phyloP scores from a whole-genome alignment of 129 eudicot genomes.

The Tagetes patula region DNA sequence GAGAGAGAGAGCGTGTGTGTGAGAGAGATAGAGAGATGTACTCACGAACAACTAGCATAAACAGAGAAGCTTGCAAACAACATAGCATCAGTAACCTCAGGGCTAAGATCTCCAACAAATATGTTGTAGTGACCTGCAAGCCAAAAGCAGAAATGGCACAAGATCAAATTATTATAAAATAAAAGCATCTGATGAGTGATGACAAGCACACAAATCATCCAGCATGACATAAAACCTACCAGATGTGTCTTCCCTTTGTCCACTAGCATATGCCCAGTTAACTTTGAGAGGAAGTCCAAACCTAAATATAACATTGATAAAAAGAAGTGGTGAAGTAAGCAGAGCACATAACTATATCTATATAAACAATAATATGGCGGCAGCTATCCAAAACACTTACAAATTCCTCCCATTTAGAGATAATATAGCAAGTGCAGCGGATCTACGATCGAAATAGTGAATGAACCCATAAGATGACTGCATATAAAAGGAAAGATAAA shows the following conservation, averaged over 20 bases:
- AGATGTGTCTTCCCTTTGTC: slow-evolving; percentile 95
- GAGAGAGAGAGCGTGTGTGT: background rate
- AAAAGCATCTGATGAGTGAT: background rate
- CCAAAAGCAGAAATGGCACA: slow-evolving; percentile 20
- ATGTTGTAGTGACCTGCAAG: slow-evolving; percentile 82
- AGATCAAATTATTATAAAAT: slow-evolving; percentile 2
- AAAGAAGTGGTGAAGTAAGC: slow-evolving; percentile 10
- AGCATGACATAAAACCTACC: slow-evolving; percentile 38
- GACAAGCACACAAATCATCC: slow-evolving; percentile 13
- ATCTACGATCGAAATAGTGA: slow-evolving; percentile 91
- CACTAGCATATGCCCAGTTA: slow-evolving; percentile 97
- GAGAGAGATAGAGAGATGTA: slow-evolving; percentile 4
- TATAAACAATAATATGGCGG: background rate
- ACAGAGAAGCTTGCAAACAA: slow-evolving; percentile 86
- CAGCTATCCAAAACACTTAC: slow-evolving; percentile 45
- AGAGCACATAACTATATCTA: background rate
- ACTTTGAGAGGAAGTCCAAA: slow-evolving; percentile 99
- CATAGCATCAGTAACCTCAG: slow-evolving; percentile 97
- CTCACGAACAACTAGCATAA: slow-evolving; percentile 92
- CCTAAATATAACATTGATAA: slow-evolving; percentile 43
- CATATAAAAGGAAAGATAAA: slow-evolving; percentile 22
- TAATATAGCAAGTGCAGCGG: slow-evolving; percentile 84
- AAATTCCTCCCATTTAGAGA: slow-evolving; percentile 87
- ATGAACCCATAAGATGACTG: slow-evolving; percentile 97
- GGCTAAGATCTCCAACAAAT: slow-evolving; percentile 98